Percentiles rank a stretch among this genome's conserved stretches.
phyloP scores from a whole-genome alignment of 805 yeast species.

The Zygosaccharomyces gambellarensis region DNA sequence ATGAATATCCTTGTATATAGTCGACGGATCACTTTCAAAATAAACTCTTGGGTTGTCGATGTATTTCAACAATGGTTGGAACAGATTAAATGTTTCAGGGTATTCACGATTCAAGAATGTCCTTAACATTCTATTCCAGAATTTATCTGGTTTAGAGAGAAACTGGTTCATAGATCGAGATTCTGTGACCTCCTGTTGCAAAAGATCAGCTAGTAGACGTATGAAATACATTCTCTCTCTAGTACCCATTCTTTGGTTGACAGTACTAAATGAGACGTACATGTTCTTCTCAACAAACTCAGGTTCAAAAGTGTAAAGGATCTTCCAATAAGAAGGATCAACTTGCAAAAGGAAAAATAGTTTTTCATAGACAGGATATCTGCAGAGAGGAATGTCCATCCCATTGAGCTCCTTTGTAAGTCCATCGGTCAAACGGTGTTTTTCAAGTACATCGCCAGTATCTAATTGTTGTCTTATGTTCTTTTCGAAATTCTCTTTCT shows the following conservation, averaged over 20 bases:
- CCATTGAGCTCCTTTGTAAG: constrained; percentile 10
- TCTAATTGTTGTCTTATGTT: constrained; percentile 72
- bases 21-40: constrained; percentile 76
- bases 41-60: constrained; percentile 42
- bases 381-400: constrained; percentile 15
- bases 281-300: constrained; percentile 26
- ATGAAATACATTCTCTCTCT: constrained; percentile 71
- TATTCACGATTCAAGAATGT: constrained; percentile 39
- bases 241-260: constrained; percentile 29
- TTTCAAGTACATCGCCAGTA: constrained; percentile 71
- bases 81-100: constrained; percentile 29
- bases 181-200: constrained; percentile 39
- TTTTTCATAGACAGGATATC: constrained; percentile 51
- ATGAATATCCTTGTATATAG: constrained; percentile 44
- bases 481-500: constrained; percentile 66
- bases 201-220: constrained; percentile 48
- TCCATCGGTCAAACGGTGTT: constrained; percentile 63
- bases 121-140: constrained; percentile 43
- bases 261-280: constrained; percentile 29
- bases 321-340: constrained; percentile 65
- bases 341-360: constrained; percentile 80
- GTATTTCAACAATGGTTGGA: constrained; percentile 38
- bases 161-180: constrained; percentile 23
- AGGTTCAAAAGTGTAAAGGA: constrained; percentile 43
- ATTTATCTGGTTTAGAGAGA: constrained; percentile 25